Conservation (phyloP, 768 basidiomycete genomes). For the Kwoniella bestiolae region DNA sequence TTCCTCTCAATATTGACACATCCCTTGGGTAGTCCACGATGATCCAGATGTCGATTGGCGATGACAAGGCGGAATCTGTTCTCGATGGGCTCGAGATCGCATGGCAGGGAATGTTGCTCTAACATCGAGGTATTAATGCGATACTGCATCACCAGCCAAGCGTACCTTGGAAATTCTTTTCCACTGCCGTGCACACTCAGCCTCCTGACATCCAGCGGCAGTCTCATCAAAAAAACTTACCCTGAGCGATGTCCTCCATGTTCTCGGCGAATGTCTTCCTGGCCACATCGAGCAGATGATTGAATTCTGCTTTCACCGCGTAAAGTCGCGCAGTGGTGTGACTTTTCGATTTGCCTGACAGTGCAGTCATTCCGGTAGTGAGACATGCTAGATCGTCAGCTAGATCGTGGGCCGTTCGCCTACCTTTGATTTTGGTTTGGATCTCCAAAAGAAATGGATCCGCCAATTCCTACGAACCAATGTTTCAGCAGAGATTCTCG, state of each 20-base stretch:
- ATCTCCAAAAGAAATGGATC: conserved; percentile 6
- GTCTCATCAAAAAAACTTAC: conserved; percentile 29
- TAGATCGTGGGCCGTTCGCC: background rate
- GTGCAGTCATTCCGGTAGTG: background rate
- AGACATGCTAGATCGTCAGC: conserved; percentile 7
- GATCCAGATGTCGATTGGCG: conserved; percentile 28
- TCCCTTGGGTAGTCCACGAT: conserved; percentile 16
- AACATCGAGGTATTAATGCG: background rate
- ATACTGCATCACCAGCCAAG: background rate
- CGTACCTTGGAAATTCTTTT: conserved; percentile 1
- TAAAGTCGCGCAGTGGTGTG: conserved; percentile 63
- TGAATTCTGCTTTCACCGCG: conserved; percentile 84
- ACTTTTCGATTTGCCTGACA: background rate
- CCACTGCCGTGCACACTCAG: too few relatives aligned
- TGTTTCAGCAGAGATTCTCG: background rate
- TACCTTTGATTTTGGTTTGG: background rate
- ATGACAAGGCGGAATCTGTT: conserved; percentile 36
- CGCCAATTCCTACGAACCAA: conserved; percentile 5
- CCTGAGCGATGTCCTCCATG: conserved; percentile 71
- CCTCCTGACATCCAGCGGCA: background rate
- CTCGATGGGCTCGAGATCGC: conserved; percentile 25
- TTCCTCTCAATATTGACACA: conserved; percentile 44
- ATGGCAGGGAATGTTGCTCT: conserved; percentile 28
- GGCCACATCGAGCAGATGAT: conserved; percentile 87
- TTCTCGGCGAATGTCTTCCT: conserved; percentile 94